Conservation (phyloP, 768 basidiomycete species). For the Austroboletus eburneus region DNA sequence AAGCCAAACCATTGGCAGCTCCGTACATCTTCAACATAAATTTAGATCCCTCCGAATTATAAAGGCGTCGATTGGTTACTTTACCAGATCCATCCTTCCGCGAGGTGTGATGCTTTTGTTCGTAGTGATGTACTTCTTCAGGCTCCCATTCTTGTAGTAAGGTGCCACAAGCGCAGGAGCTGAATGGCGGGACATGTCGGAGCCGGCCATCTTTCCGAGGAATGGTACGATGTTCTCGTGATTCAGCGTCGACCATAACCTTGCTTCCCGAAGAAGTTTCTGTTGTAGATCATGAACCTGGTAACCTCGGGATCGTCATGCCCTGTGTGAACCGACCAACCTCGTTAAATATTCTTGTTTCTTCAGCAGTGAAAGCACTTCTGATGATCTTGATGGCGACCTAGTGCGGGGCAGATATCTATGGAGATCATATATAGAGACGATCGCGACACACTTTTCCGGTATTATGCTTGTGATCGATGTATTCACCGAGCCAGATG, state of each 20-base stretch:
- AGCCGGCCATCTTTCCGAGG: slow-evolving; percentile 16
- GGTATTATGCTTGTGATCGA: slow-evolving; percentile 7
- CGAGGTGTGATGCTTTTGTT: slow-evolving; percentile 4
- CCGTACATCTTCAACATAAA: slow-evolving; percentile 16
- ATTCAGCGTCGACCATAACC: slow-evolving; percentile 21
- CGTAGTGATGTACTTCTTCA: slow-evolving; percentile 17
- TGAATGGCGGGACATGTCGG: slow-evolving; percentile 13
- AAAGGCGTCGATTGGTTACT: not conserved
- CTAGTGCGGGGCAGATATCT: slow-evolving; percentile 4
- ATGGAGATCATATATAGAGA: too few relatives aligned
- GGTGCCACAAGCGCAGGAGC: slow-evolving; percentile 25
- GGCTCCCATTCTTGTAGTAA: slow-evolving; percentile 22
- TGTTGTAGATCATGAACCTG: not conserved
- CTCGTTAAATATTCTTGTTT: slow-evolving; percentile 18
- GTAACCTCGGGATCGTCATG: too few relatives aligned
- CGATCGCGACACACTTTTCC: slow-evolving; percentile 5
- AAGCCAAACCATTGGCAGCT: slow-evolving; percentile 19
- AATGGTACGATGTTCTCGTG: slow-evolving; percentile 26
- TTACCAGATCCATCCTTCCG: slow-evolving; percentile 22
- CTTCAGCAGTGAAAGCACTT: slow-evolving; percentile 11
- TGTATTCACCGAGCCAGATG: slow-evolving; percentile 20
- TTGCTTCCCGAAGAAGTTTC: slow-evolving; percentile 28
- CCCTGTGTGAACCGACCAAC: slow-evolving; percentile 15
- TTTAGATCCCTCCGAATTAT: not conserved
- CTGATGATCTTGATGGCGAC: slow-evolving; percentile 29